These are phyloP conservation scores for Colletotrichum sp. DNA, from an alignment of 2,329 filamentous ascomycete genomes.

Conservation along the genomic window DNA sequence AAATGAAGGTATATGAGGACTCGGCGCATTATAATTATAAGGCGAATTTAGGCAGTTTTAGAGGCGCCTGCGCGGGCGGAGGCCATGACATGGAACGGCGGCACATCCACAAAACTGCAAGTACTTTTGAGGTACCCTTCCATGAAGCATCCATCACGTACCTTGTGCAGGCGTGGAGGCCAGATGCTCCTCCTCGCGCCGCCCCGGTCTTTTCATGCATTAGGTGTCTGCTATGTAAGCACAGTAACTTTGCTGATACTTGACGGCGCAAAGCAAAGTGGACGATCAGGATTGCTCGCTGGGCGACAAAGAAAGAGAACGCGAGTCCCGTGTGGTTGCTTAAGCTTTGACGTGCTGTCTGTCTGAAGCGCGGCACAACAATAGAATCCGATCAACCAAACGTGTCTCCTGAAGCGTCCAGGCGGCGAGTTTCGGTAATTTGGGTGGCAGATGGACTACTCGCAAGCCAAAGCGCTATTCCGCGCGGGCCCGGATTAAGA, in stretches of 20 bases:
- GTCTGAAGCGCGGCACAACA: background rate
- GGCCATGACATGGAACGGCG: background rate
- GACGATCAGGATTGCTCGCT: background rate
- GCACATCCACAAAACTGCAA: background rate
- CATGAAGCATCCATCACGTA: background rate
- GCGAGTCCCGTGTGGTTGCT: background rate
- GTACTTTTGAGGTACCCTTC: conserved; percentile 7
- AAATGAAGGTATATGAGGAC: background rate
- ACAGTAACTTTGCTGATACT: conserved; percentile 1
- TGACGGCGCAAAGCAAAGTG: background rate
- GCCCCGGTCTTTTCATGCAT: background rate
- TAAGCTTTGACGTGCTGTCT: conserved; percentile 9
- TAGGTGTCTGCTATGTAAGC: background rate
- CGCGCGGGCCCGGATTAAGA: background rate
- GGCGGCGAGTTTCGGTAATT: background rate
- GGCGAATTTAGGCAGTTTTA: background rate
- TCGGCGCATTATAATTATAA: background rate
- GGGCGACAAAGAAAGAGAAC: conserved; percentile 1
- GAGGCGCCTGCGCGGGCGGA: background rate
- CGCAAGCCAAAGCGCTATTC: conserved; percentile 6
- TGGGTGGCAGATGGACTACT: background rate
- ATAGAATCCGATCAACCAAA: background rate
- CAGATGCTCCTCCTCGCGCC: background rate
- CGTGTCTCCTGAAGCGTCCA: conserved; percentile 3
- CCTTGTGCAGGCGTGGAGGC: background rate